Evolutionary conservation across 2,329 filamentous ascomycete species (phyloP).

Genomic region (Trichoderma sp.): DNA sequence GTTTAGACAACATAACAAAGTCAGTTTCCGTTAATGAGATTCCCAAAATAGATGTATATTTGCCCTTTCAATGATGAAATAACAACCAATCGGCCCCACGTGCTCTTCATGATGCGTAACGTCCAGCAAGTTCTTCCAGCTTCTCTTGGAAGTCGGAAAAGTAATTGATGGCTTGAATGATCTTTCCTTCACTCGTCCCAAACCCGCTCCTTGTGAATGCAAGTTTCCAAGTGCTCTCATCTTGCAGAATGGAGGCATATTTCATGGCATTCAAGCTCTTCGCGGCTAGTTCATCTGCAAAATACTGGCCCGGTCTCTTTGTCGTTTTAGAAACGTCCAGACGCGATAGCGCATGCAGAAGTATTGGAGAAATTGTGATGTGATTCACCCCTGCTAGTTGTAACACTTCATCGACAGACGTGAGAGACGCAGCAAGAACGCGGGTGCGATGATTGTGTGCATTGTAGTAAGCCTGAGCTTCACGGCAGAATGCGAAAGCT

Average conservation of each 20-base stretch:
- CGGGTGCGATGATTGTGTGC: constrained; percentile 44
- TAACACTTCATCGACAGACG: constrained; percentile 59
- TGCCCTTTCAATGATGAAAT: not conserved
- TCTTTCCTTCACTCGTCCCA: constrained; percentile 52
- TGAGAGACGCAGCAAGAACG: constrained; percentile 59
- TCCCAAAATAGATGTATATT: not conserved
- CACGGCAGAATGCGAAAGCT: constrained; percentile 51
- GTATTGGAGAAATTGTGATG: constrained; percentile 58
- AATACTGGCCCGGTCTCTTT: not conserved
- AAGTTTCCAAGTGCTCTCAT: constrained; percentile 45
- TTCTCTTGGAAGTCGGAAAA: constrained; percentile 58
- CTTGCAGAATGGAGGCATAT: constrained; percentile 17
- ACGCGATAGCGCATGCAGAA: constrained; percentile 50
- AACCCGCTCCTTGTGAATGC: constrained; percentile 51
- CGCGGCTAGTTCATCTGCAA: not conserved
- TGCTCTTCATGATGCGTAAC: constrained; percentile 25
- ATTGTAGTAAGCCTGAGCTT: constrained; percentile 55
- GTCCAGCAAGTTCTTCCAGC: constrained; percentile 45
- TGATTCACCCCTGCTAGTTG: constrained; percentile 58
- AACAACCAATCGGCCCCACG: no score
- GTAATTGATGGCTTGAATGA: constrained; percentile 57
- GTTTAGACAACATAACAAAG: not conserved
- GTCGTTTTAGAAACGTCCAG: constrained; percentile 33
- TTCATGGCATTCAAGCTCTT: not conserved
- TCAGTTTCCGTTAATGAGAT: not conserved